A percentile compares a stretch with the other conserved stretches of the same genome.
Conservation (phyloP, 1,284 basidiomycete genomes). For the Gymnopus androsaceus region DNA sequence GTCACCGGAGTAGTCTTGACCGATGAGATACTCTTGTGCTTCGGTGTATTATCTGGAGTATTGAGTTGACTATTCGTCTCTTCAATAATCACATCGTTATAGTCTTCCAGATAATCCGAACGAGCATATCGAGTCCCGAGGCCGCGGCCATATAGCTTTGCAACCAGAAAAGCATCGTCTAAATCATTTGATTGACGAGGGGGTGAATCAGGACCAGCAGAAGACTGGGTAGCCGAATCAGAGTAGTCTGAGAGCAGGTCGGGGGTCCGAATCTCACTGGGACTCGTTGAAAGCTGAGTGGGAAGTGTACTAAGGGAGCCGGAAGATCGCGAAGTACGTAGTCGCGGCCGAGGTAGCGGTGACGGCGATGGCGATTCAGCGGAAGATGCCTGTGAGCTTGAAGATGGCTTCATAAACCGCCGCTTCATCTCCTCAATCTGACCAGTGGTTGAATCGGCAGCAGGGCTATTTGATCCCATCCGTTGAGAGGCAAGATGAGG, state of each 20-base stretch:
- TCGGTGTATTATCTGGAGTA: constrained; percentile 29
- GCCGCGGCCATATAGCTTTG: constrained; percentile 20
- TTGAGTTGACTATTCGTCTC: constrained; percentile 33
- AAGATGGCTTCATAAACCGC: constrained; percentile 46
- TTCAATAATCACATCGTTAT: constrained; percentile 31
- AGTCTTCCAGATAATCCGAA: constrained; percentile 28
- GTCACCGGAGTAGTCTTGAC: constrained; percentile 16
- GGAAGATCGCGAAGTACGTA: constrained; percentile 28
- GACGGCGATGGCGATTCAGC: constrained; percentile 22
- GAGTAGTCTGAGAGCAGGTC: constrained; percentile 65
- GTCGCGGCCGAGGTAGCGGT: constrained; percentile 20
- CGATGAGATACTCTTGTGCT: constrained; percentile 2
- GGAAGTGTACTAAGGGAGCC: constrained; percentile 23
- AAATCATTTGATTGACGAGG: constrained; percentile 31
- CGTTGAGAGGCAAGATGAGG: constrained; percentile 2
- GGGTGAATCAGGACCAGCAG: constrained; percentile 54
- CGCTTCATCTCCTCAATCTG: constrained; percentile 68
- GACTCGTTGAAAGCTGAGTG: constrained; percentile 17
- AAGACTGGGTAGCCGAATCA: constrained; percentile 57
- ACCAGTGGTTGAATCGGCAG: constrained; percentile 43
- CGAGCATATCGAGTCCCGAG: constrained; percentile 25
- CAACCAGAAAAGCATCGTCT: constrained; percentile 27
- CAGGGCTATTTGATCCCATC: constrained; percentile 5
- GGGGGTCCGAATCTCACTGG: constrained; percentile 44
- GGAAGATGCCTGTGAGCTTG: constrained; percentile 29